A percentile compares a stretch with the other conserved stretches of the same genome.
phyloP scores from a whole-genome alignment of 768 basidiomycete genomes.

The Scleroderma bovista region DNA sequence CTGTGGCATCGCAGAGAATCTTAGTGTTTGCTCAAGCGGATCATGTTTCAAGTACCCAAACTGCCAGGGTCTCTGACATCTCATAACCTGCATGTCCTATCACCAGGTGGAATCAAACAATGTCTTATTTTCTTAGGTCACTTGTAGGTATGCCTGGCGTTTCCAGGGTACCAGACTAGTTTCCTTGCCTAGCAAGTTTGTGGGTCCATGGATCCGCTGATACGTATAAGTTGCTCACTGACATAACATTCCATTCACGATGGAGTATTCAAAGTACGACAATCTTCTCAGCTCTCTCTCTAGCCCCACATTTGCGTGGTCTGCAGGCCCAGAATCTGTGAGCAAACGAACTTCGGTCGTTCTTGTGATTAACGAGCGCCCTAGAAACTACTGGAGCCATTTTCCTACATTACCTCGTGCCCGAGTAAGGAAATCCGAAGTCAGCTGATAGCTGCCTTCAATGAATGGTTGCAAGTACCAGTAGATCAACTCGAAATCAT shows the following conservation, averaged over 20 bases:
- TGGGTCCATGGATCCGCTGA: neutral
- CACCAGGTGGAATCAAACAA: neutral
- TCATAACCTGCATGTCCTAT: neutral
- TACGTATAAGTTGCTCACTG: neutral
- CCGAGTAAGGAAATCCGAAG: conserved; percentile 91
- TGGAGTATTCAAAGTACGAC: conserved; percentile 34
- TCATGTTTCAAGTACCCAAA: neutral
- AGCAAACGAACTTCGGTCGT: conserved; percentile 1
- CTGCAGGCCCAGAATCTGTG: conserved; percentile 20
- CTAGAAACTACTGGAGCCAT: conserved; percentile 76
- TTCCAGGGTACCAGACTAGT: too few relatives aligned
- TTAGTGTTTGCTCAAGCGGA: too few relatives aligned
- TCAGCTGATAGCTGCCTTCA: conserved; percentile 87
- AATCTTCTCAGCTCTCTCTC: conserved; percentile 30
- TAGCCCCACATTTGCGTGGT: conserved; percentile 19
- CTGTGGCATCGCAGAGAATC: too few relatives aligned
- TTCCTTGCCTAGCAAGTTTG: neutral
- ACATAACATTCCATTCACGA: neutral
- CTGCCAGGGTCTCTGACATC: neutral
- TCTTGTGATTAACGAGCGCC: neutral
- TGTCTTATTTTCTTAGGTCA: neutral
- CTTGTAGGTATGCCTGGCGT: neutral
- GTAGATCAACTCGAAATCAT: conserved; percentile 66
- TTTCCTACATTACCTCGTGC: conserved; percentile 72
- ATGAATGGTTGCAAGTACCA: conserved; percentile 86